Base-by-base conservation (phyloP, 768 basidiomycete species). In the Clavaria fumosa region DNA sequence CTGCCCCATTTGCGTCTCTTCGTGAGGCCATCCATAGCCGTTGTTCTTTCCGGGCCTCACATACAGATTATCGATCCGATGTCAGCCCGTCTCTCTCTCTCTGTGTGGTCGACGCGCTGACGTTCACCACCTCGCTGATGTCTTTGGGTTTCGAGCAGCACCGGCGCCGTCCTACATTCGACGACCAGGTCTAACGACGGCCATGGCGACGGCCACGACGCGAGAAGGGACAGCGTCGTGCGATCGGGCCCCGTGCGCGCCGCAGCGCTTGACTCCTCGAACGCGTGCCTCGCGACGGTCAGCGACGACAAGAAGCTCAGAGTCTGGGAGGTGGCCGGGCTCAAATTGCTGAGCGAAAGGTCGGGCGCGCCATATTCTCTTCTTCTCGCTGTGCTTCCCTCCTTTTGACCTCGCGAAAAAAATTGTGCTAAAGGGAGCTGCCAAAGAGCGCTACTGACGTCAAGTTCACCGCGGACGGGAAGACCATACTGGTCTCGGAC, bases 221-320 rank as follows among this genome's bases (percentile, higher is more conserved):
- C n/a, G n/a, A n/a, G n/a, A 17, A 53, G 53, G 33, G 53, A 53
- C 5, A 47, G 44, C 3, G 28, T 67, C 2, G 27, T 61, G 15
- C 67, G 67, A 43, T 60, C 69, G 5, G 76, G 76, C 0, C 70
- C 71, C 3, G 59, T 85, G 31, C 63, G 71, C 35, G 77, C 72
- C 45, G 66, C 69, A 12, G 73, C 68, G 1, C 51, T 76, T 4
- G 70, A 72, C 47, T 36, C 43, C 4, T 53, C 54, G 0, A 60
- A 55, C 38, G 53, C 43, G 21, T 66, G 74, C 45, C 54, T 88
- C 11, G 69, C 72, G 4, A 79, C 78, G 2, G 58, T 64, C 0
- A 75, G 71, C 5, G 89, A 93, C 38, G 83, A 90, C 55, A 97
- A 97, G 57, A 55, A 56, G 37, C 59, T 97, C 47, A 78, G 70